Percentiles rank a stretch among this genome's conserved stretches.
Conservation (phyloP, 805 yeast species). For the Komagataella pseudopastoris region DNA sequence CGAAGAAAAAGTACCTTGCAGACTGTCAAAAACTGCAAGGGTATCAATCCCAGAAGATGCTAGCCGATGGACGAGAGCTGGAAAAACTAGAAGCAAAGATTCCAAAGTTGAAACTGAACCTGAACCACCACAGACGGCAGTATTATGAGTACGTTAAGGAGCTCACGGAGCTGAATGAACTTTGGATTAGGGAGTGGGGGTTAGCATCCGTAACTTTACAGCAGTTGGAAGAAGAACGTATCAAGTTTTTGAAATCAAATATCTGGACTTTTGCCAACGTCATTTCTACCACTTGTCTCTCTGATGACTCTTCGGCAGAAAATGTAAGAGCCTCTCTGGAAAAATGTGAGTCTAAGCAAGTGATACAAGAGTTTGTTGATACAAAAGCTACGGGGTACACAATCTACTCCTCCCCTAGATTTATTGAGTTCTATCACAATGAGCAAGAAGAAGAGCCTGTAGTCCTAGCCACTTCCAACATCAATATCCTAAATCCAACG, state of each 20-base stretch:
- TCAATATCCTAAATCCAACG: not conserved
- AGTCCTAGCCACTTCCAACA: not conserved
- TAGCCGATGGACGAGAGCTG: constrained; percentile 64
- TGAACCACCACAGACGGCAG: constrained; percentile 30
- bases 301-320: constrained; percentile 69
- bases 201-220: constrained; percentile 48
- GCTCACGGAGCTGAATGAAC: constrained; percentile 41
- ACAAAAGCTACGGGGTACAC: constrained; percentile 52
- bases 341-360: constrained; percentile 47
- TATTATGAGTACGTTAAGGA: constrained; percentile 42
- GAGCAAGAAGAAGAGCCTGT: constrained; percentile 6
- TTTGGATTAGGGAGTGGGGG: constrained; percentile 67
- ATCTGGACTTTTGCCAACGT: constrained; percentile 71
- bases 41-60: constrained; percentile 38
- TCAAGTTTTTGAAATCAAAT: constrained; percentile 54
- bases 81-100: constrained; percentile 46
- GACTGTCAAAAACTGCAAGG: constrained; percentile 49
- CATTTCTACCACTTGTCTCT: constrained; percentile 63
- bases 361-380: constrained; percentile 38
- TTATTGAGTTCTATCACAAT: constrained; percentile 38
- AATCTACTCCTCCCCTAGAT: constrained; percentile 44
- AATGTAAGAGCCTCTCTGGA: constrained; percentile 54
- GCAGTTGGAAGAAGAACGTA: constrained; percentile 56
- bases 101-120: constrained; percentile 29
- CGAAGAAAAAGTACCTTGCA: constrained; percentile 36